Base-by-base conservation (phyloP, 2,329 filamentous ascomycete genomes). In the Didymella lethalis region DNA sequence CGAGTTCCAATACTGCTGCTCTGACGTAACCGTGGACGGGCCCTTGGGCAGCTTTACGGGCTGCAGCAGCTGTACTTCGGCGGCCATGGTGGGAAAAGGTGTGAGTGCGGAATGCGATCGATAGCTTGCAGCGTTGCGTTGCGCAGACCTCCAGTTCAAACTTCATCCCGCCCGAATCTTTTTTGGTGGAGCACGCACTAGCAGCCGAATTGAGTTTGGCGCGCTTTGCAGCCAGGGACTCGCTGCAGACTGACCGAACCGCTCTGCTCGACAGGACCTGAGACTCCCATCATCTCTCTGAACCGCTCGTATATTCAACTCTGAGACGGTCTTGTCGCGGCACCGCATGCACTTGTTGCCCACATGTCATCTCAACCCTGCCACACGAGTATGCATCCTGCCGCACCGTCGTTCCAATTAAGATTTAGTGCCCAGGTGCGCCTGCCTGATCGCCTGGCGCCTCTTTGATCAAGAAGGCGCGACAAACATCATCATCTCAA, bases 1-100 rank as follows among this genome's bases (percentile, higher is more conserved):
- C 12, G 90, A 90, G 75, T 90, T 90, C 96, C 96, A 99, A 84
- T 98, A 98, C 66, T 89, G 86, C 80, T 98, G 93, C 81, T 99
- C 95, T 31, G 93, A 89, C 6, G 94, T 97, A 47, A 94, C 81
- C 53, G 92, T 90, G 40, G 90, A 89, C 57, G 93, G 93, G 49
- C 92, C 91, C 64, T 90, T 86, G 57, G 94, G 88, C 74, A 96
- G 86, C 84, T 92, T 96, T 74, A 96, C 82, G 77, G 89, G 89
- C 77, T 88, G 88, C 66, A 96, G 82, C 61, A 91, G 90, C 77
- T 88, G 86, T 71, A 96, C 91, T 81, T 92, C 89, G 72, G 93
- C 91, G 70, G 93, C 93, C 93, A 97, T 97, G 62, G 69, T 70
- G 66, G 23, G 41, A 11, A 12, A n/a, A 5, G 18, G 18, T 43